These are phyloP conservation scores for Pythium phragmitis DNA, from an alignment of 352 stramenopile species.

Conservation along the genomic window DNA sequence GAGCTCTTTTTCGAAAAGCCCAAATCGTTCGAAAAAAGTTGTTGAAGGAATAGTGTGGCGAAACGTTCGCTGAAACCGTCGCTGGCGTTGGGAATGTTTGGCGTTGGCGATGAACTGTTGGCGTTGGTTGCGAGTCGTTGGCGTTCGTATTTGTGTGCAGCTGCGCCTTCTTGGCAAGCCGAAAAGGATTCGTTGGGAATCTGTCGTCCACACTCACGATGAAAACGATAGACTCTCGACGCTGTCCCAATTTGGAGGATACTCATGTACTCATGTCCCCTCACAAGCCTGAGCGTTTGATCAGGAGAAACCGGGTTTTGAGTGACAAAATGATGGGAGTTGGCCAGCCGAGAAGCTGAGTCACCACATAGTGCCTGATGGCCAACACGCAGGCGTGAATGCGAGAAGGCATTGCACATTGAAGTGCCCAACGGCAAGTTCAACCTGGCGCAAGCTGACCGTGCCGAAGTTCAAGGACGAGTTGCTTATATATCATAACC, in stretches of 20 bases:
- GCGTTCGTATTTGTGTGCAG: not conserved
- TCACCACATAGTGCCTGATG: too few relatives aligned
- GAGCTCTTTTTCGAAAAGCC: too few relatives aligned
- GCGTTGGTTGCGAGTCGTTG: not conserved
- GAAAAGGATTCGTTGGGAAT: constrained; percentile 13
- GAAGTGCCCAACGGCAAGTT: constrained; percentile 24
- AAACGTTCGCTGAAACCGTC: too few relatives aligned
- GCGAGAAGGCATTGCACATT: constrained; percentile 1
- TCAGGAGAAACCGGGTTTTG: too few relatives aligned
- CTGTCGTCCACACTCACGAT: not conserved
- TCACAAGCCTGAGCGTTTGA: too few relatives aligned
- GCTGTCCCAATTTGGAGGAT: too few relatives aligned
- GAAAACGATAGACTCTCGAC: too few relatives aligned
- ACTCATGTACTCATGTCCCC: too few relatives aligned
- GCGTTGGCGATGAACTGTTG: not conserved
- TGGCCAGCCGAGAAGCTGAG: too few relatives aligned
- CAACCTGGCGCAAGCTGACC: constrained; percentile 17
- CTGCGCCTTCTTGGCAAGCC: not conserved
- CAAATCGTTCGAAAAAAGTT: too few relatives aligned
- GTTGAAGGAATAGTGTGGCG: too few relatives aligned
- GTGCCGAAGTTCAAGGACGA: constrained; percentile 6
- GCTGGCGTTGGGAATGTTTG: not conserved
- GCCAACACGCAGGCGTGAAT: not conserved
- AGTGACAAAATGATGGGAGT: too few relatives aligned
- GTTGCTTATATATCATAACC: not conserved